Percentiles rank a stretch among this genome's conserved stretches.
phyloP scores from a whole-genome alignment of 2,329 filamentous ascomycete species.

The Fusarium transvaalense region DNA sequence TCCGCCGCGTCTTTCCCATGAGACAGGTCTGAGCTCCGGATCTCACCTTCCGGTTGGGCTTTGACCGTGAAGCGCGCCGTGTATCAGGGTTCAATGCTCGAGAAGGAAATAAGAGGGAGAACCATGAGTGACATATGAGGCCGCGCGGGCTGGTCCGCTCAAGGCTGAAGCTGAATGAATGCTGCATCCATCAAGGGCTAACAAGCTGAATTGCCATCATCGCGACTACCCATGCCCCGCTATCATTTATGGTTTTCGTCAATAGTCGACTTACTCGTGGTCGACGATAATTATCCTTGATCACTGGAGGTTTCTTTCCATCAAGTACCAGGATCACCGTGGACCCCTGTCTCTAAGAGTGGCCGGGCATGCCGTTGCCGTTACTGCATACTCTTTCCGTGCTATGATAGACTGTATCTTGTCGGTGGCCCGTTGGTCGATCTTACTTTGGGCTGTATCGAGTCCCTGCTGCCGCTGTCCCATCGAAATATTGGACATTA shows the following conservation, averaged over 20 bases:
- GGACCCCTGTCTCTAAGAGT: conserved; percentile 41
- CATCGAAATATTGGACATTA: conserved; percentile 28
- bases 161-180: conserved; percentile 44
- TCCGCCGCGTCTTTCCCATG: conserved; percentile 29
- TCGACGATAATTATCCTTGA: conserved; percentile 36
- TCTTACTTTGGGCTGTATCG: conserved; percentile 38
- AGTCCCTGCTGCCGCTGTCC: conserved; percentile 31
- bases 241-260: conserved; percentile 32
- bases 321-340: conserved; percentile 29
- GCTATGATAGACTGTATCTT: conserved; percentile 35
- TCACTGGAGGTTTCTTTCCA: conserved; percentile 32
- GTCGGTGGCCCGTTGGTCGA: conserved; percentile 47
- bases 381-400: conserved; percentile 21
- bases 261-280: conserved; percentile 32
- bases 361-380: conserved; percentile 44
- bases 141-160: conserved; percentile 32
- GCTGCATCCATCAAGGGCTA: conserved; percentile 32
- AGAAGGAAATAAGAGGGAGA: conserved; percentile 14
- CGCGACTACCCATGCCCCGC: conserved; percentile 25
- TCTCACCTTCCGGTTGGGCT: conserved; percentile 36
- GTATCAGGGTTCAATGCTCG: conserved; percentile 26
- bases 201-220: conserved; percentile 36
- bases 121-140: conserved; percentile 17
- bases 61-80: conserved; percentile 35
- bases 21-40: conserved; percentile 40